These are phyloP conservation scores for Trichoderma simmonsii DNA, from an alignment of 2,329 filamentous ascomycete species.

Conservation along the genomic window DNA sequence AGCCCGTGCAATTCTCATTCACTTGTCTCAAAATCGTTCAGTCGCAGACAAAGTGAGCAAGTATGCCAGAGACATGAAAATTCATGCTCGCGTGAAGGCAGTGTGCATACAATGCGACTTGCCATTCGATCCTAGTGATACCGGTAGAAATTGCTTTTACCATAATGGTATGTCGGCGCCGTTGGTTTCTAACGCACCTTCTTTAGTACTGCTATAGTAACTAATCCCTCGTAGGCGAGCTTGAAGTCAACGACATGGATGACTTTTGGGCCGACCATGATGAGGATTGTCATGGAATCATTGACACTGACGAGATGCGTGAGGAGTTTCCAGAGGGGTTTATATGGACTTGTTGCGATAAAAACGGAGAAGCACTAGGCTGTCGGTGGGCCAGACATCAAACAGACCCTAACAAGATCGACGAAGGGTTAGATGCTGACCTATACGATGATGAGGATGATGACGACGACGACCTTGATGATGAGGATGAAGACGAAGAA, in stretches of 20 bases:
- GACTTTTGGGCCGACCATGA: not conserved
- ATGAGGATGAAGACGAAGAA: not conserved
- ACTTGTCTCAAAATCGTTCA: not conserved
- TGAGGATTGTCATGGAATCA: not conserved
- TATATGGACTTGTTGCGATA: not conserved
- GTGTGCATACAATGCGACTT: not conserved
- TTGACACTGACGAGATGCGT: not conserved
- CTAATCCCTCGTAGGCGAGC: not conserved
- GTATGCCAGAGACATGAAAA: not conserved
- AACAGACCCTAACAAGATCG: not conserved
- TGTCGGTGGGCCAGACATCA: not conserved
- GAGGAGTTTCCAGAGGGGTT: not conserved
- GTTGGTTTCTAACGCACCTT: not conserved
- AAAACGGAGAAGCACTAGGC: not conserved
- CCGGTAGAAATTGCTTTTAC: not conserved
- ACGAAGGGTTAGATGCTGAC: not conserved
- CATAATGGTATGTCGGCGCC: not conserved
- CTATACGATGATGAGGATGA: not conserved
- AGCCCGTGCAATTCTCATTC: not conserved
- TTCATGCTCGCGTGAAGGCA: not conserved
- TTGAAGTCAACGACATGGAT: not conserved
- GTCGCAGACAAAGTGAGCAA: not conserved
- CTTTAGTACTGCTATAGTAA: not conserved
- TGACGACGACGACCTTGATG: not conserved
- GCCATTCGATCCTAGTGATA: not conserved